Percentiles rank a stretch among this genome's conserved stretches.
These are phyloP conservation scores for Aspergillus udagawae DNA, from an alignment of 2,329 filamentous ascomycete species.

Conservation along the genomic window DNA sequence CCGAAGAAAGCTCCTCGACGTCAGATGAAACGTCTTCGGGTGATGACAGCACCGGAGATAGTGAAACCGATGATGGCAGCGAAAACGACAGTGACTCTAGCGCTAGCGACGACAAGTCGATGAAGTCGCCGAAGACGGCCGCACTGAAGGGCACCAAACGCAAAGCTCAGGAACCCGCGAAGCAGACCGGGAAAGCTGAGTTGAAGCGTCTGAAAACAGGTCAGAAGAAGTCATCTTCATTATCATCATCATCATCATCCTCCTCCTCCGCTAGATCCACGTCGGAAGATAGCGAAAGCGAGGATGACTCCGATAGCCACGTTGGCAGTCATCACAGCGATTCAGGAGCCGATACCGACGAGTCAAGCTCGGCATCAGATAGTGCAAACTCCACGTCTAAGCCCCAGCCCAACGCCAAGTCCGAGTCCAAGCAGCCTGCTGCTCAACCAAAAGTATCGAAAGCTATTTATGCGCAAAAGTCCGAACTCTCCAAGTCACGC, in stretches of 20 bases:
- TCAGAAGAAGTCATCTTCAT: not conserved
- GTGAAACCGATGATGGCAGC: conserved; percentile 5
- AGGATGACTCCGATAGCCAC: conserved; percentile 9
- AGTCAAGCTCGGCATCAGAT: not conserved
- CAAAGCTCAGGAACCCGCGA: not conserved
- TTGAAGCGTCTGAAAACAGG: not conserved
- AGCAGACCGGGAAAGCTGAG: not conserved
- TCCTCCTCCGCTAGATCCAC: not conserved
- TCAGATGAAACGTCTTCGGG: not conserved
- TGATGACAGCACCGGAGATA: conserved; percentile 3
- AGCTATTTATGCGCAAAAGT: not conserved
- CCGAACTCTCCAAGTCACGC: not conserved
- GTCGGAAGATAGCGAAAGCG: conserved; percentile 5
- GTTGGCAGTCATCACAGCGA: not conserved
- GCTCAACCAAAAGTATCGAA: not conserved
- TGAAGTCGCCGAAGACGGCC: not conserved
- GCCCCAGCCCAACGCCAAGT: not conserved
- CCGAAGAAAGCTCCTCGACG: not conserved
- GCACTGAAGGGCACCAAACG: not conserved
- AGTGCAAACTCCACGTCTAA: not conserved
- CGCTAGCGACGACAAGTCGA: not conserved
- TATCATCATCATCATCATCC: not conserved
- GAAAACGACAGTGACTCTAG: conserved; percentile 11
- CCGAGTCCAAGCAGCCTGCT: not conserved
- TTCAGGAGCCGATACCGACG: not conserved